Conservation (phyloP, 768 basidiomycete species). For the Boletellus ananas region DNA sequence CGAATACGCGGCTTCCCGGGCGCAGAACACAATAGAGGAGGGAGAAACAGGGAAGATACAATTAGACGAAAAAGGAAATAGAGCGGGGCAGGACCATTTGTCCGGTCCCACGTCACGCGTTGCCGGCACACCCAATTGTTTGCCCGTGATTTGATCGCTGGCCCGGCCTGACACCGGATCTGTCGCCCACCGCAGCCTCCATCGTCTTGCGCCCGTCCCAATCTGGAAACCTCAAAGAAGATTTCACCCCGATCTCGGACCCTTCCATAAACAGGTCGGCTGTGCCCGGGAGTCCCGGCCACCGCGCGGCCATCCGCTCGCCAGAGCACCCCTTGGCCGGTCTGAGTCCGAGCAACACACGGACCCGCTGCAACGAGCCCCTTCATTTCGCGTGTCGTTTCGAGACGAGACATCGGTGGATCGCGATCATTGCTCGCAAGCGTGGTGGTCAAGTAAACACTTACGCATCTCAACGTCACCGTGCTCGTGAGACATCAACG, state of each 20-base stretch:
- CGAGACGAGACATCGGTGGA: conserved; percentile 4
- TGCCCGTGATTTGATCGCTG: conserved; percentile 2
- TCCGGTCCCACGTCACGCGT: conserved; percentile 20
- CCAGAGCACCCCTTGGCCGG: too few relatives aligned
- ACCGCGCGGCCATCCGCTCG: too few relatives aligned
- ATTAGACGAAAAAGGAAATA: conserved; percentile 35
- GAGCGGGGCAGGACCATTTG: conserved; percentile 8
- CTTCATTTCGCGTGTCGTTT: conserved; percentile 12
- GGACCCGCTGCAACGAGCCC: too few relatives aligned
- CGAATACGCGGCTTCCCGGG: conserved; percentile 24
- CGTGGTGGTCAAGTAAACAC: conserved; percentile 1
- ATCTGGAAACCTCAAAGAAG: conserved; percentile 32
- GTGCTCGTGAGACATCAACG: conserved; percentile 4
- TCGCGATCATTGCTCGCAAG: conserved; percentile 9
- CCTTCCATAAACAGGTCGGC: conserved; percentile 15
- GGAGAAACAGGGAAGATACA: conserved; percentile 34
- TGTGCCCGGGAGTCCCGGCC: too few relatives aligned
- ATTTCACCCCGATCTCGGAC: conserved; percentile 16
- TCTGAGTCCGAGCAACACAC: too few relatives aligned
- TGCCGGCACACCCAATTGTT: conserved; percentile 33
- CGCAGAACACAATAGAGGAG: conserved; percentile 32
- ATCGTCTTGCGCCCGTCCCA: conserved; percentile 23
- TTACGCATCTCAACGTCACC: conserved; percentile 14
- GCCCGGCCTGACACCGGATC: conserved; percentile 26
- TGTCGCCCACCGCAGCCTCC: conserved; percentile 3